A percentile compares a stretch with the other conserved stretches of the same genome.
These are phyloP conservation scores for Tetradesmus obliquus DNA, from an alignment of 139 green algal genomes.

Conservation along the genomic window DNA sequence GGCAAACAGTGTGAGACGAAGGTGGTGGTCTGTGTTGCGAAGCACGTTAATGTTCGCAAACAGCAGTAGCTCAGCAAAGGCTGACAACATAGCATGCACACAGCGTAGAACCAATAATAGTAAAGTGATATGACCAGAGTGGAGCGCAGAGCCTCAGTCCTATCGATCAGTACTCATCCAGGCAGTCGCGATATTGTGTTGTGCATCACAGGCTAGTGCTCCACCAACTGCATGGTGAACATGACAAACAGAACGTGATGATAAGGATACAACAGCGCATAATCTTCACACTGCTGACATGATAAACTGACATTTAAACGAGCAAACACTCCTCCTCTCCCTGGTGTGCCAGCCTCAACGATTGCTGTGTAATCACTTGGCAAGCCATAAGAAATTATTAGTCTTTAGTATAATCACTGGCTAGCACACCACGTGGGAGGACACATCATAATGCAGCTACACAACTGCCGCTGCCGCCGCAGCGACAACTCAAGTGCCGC, in stretches of 20 bases:
- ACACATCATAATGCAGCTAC: not conserved
- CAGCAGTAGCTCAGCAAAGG: not conserved
- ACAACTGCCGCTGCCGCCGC: not conserved
- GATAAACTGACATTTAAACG: not conserved
- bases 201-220: constrained; percentile 28
- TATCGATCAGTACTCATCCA: constrained; percentile 48
- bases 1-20: not conserved
- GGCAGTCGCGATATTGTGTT: constrained; percentile 33
- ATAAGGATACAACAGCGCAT: too few species aligned
- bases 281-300: not conserved
- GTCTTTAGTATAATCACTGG: constrained; percentile 39
- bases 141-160: constrained; percentile 37
- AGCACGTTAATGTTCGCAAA: not conserved
- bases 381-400: constrained; percentile 45
- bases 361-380: constrained; percentile 20
- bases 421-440: not conserved
- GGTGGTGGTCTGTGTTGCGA: not conserved
- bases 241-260: not conserved
- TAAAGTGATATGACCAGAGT: not conserved
- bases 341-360: constrained; percentile 35
- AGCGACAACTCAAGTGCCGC: too few species aligned
- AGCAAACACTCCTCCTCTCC: not conserved
- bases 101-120: too few species aligned
- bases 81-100: not conserved
- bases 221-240: not conserved